phyloP scores from a whole-genome alignment of 768 basidiomycete species.

The Auricularia heimuer region DNA sequence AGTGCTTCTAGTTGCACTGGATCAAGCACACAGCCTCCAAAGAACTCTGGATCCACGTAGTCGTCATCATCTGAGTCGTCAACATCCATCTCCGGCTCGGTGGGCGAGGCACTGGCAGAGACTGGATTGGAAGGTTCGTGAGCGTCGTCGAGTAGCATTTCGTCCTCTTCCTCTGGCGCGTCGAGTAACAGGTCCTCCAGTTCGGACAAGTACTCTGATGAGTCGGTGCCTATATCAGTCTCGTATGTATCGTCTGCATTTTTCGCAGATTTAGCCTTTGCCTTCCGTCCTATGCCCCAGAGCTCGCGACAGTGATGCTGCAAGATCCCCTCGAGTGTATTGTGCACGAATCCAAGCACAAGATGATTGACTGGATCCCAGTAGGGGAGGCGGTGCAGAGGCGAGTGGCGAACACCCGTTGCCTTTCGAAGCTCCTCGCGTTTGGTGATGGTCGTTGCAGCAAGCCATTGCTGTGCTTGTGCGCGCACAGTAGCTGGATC shows the following conservation, averaged over 20 bases:
- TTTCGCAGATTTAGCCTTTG: neutral
- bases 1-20: neutral
- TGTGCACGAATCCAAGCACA: conserved; percentile 23
- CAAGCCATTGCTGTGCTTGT: neutral
- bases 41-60: neutral
- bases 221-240: too few relatives aligned
- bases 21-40: neutral
- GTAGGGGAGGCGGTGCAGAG: conserved; percentile 19
- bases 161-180: too few relatives aligned
- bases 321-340: conserved; percentile 19
- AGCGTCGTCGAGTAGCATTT: neutral
- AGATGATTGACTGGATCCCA: conserved; percentile 22
- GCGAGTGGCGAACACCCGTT: conserved; percentile 21
- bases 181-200: neutral
- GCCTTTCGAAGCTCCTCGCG: conserved; percentile 4
- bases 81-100: neutral
- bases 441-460: neutral
- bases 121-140: too few relatives aligned
- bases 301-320: conserved; percentile 15
- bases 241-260: neutral
- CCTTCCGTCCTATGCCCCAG: conserved; percentile 9
- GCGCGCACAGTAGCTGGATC: neutral
- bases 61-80: neutral
- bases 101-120: too few relatives aligned
- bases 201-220: neutral